These are phyloP conservation scores for Dryas integrifolia DNA, from an alignment of 331 rosid species.

Conservation along the genomic window DNA sequence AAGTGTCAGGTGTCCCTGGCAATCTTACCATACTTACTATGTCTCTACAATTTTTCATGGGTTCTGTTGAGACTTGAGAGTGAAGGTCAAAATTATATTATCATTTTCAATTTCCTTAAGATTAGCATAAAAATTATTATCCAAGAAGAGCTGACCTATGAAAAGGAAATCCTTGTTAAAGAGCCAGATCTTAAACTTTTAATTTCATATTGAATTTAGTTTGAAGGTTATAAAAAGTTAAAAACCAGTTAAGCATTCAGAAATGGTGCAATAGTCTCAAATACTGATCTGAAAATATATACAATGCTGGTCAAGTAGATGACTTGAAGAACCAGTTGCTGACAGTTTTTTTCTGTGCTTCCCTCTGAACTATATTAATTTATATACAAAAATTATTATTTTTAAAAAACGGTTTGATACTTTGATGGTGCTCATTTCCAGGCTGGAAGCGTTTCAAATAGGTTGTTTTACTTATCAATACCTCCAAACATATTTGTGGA, in stretches of 20 bases:
- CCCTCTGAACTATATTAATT: slow-evolving; percentile 5
- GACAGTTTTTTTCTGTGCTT: slow-evolving; percentile 7
- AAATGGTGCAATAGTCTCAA: slow-evolving; percentile 5
- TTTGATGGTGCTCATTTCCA: slow-evolving; percentile 36
- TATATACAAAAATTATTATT: background rate
- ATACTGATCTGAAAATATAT: background rate
- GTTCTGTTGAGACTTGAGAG: background rate
- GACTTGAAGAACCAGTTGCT: slow-evolving; percentile 2
- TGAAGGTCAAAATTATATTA: background rate
- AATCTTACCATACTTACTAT: background rate
- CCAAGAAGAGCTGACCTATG: background rate
- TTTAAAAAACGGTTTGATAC: slow-evolving; percentile 1
- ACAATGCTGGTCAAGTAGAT: slow-evolving; percentile 3
- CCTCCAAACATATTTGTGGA: slow-evolving; percentile 94
- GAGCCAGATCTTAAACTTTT: background rate
- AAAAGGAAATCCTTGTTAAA: no score
- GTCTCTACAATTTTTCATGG: background rate
- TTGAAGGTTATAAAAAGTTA: background rate
- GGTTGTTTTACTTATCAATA: slow-evolving; percentile 85
- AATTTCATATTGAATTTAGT: background rate
- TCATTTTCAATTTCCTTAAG: background rate
- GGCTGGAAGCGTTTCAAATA: slow-evolving; percentile 70
- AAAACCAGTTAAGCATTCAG: background rate
- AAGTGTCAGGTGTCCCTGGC: background rate
- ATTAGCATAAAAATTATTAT: background rate